Evolutionary conservation across 305 asterid genomes (phyloP), one percentile per base, ranked within the genome.

Genomic region (Fraxinus baroniana): DNA sequence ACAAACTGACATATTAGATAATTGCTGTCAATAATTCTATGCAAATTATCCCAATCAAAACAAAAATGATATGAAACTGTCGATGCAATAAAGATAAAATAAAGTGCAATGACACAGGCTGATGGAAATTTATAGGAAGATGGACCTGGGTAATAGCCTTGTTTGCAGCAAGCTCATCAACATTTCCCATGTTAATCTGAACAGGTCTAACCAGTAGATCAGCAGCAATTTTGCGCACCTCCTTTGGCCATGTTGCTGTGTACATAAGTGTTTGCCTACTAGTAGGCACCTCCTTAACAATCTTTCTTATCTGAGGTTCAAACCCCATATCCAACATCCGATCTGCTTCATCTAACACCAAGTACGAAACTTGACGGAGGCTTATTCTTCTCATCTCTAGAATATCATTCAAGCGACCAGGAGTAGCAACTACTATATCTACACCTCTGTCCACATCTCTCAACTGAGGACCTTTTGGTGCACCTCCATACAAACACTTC

Each of bases 281-380:
- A 60, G 93, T 71, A 79, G 98, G 97, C 81, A 97, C 91, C 90
- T 90, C 97, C 89, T 97, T 94, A 86, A 97, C 99, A 83, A 97
- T 97, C 87, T 97, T 97, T 91, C 98, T 91, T 80, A 94, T 97
- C 88, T 97, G 99, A 85, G 99, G 99, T 90, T 97, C 99, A 74
- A 97, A 97, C 22, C 99, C 99, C 98, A 97, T 97, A 92, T 97
- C 99, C 87, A 97, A 90, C 99, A 97, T 97, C 78, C 99, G 93
- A 82, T 97, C 99, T 17, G 99, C 99, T 89, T 97, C 98, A 79
- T 97, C 99, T n/a, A 97, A 89, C 86, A 97, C 99, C 95, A 97
- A 87, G 84, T 91, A 97, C 10, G 99, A 91, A 79, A 96, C 94
- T 86, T 94, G 98, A 71, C 87, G 87, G 82, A 96, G 98, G 87